A percentile compares a stretch with the other conserved stretches of the same genome.
phyloP scores from a whole-genome alignment of 345 rosid genomes.

The Noccaea caerulescens region DNA sequence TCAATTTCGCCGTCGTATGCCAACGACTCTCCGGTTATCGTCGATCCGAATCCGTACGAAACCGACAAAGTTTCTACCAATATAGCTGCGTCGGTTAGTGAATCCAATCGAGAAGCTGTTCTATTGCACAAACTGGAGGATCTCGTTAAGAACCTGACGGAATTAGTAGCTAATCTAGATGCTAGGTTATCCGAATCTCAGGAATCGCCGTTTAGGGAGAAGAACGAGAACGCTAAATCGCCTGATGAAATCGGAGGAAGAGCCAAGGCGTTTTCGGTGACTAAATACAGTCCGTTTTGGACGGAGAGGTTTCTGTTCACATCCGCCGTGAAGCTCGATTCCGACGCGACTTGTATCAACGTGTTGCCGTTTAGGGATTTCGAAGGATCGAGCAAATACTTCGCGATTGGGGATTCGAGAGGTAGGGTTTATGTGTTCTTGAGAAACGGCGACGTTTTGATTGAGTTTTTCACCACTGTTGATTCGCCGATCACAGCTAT shows the following conservation, averaged over 20 bases:
- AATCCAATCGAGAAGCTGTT: slow-evolving; percentile 34
- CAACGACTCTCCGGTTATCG: slow-evolving; percentile 35
- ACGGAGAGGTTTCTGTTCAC: slow-evolving; percentile 83
- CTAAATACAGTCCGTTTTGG: slow-evolving; percentile 79
- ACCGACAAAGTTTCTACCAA: slow-evolving; percentile 32
- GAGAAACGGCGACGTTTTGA: slow-evolving; percentile 78
- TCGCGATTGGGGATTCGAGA: slow-evolving; percentile 80
- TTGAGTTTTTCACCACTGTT: slow-evolving; percentile 58
- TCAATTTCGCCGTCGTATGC: slow-evolving; percentile 45
- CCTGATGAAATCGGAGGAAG: slow-evolving; percentile 39
- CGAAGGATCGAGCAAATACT: slow-evolving; percentile 82
- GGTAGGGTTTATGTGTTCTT: slow-evolving; percentile 75
- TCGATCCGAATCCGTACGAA: slow-evolving; percentile 38
- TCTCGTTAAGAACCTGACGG: slow-evolving; percentile 66
- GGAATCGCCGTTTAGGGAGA: slow-evolving; percentile 25
- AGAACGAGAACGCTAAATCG: slow-evolving; percentile 34
- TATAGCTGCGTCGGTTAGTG: slow-evolving; percentile 32
- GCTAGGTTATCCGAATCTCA: slow-evolving; percentile 50
- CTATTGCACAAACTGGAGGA: slow-evolving; percentile 69
- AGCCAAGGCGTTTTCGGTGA: slow-evolving; percentile 53
- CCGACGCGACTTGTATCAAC: slow-evolving; percentile 68
- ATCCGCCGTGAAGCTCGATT: slow-evolving; percentile 82
- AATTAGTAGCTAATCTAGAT: slow-evolving; percentile 66
- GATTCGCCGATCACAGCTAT: slow-evolving; percentile 75
- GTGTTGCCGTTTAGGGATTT: slow-evolving; percentile 79